Percentiles rank a stretch among this genome's conserved stretches.
These are phyloP conservation scores for Closterium sp. DNA, from an alignment of 139 green algal species.

Conservation along the genomic window DNA sequence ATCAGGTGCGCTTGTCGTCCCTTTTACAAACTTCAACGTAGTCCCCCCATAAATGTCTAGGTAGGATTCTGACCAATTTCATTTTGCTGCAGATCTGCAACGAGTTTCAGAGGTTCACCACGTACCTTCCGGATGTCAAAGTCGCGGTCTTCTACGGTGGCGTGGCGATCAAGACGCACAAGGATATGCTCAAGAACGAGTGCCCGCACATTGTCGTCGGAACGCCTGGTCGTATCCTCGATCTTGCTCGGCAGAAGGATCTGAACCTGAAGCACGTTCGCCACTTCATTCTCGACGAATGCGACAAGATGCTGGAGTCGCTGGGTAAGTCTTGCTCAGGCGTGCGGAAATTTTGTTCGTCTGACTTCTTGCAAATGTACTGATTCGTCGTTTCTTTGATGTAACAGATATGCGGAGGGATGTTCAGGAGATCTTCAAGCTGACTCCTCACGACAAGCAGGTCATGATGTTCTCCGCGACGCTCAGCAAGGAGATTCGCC, in stretches of 20 bases:
- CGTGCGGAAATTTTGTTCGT: neutral
- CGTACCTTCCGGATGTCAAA: slow-evolving; percentile 80
- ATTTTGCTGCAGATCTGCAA: slow-evolving; percentile 82
- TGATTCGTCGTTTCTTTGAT: slow-evolving; percentile 10
- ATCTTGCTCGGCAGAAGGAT: slow-evolving; percentile 71
- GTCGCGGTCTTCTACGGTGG: slow-evolving; percentile 95
- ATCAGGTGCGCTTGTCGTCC: slow-evolving; percentile 63
- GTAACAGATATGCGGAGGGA: slow-evolving; percentile 91
- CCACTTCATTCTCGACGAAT: slow-evolving; percentile 99
- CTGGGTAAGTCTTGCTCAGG: slow-evolving; percentile 40
- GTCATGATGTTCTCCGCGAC: slow-evolving; percentile 99
- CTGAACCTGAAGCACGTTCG: slow-evolving; percentile 84
- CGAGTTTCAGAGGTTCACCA: slow-evolving; percentile 95
- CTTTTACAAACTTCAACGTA: neutral
- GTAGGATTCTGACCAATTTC: neutral
- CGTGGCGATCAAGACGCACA: slow-evolving; percentile 78
- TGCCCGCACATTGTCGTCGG: slow-evolving; percentile 91
- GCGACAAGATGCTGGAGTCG: slow-evolving; percentile 98
- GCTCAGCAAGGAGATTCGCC: slow-evolving; percentile 85
- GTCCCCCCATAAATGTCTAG: neutral
- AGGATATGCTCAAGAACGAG: slow-evolving; percentile 82
- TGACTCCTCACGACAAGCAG: slow-evolving; percentile 98
- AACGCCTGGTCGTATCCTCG: slow-evolving; percentile 88
- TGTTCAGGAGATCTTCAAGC: slow-evolving; percentile 98
- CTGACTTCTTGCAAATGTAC: neutral